Evolutionary conservation across 2,329 filamentous ascomycete genomes (phyloP).

Genomic region (Setomelanomma holmii): DNA sequence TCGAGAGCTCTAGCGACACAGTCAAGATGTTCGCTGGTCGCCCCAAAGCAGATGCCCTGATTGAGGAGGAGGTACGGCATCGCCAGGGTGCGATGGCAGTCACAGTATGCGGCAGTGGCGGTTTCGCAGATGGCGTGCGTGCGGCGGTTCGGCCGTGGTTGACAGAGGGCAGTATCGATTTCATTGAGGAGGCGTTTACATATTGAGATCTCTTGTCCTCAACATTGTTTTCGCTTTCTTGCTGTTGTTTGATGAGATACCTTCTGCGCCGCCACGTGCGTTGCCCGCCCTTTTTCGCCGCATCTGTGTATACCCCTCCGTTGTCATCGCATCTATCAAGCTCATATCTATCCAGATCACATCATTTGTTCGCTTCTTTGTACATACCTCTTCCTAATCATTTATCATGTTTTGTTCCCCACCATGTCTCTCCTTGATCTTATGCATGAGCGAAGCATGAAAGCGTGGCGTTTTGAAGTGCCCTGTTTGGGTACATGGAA

Average conservation of each 20-base stretch:
- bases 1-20: conserved; percentile 64
- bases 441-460: conserved; percentile 12
- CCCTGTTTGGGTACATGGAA: too few species aligned
- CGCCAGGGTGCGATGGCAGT: conserved; percentile 66
- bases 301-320: not conserved
- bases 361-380: conserved; percentile 24
- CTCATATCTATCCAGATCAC: not conserved
- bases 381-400: conserved; percentile 34
- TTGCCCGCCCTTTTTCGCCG: too few species aligned
- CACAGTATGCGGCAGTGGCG: conserved; percentile 68
- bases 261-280: too few species aligned
- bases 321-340: not conserved
- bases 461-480: conserved; percentile 4
- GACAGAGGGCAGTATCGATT: conserved; percentile 63
- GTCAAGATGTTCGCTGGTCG: conserved; percentile 69
- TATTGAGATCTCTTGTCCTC: too few species aligned
- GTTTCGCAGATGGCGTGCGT: conserved; percentile 68
- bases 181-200: conserved; percentile 71
- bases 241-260: not conserved
- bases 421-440: conserved; percentile 7
- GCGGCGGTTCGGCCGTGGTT: conserved; percentile 61
- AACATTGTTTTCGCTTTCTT: not conserved
- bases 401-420: conserved; percentile 3
- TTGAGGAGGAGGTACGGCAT: conserved; percentile 64
- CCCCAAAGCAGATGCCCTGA: conserved; percentile 61